Evolutionary conservation across 164 flowering plant species (phyloP).

Genomic region (Berberis thunbergii): DNA sequence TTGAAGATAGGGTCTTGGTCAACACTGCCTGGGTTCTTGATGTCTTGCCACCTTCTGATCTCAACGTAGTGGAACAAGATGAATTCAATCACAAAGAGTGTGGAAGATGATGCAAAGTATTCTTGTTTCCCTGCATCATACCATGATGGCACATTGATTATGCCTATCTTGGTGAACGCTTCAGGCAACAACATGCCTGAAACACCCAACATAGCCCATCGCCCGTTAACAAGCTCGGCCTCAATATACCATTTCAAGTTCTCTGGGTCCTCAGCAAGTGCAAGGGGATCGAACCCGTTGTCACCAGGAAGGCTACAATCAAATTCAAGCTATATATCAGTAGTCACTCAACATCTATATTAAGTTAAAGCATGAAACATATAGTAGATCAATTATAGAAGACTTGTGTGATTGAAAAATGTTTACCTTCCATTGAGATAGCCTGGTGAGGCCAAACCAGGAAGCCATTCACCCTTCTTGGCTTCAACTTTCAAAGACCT

Average conservation of each 20-base stretch:
- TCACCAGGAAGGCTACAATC: slow-evolving; percentile 68
- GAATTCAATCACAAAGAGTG: slow-evolving; percentile 94
- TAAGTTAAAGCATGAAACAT: background rate
- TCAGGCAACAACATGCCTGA: slow-evolving; percentile 93
- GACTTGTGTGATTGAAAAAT: too few species aligned
- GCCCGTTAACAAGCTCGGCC: slow-evolving; percentile 80
- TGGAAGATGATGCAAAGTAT: slow-evolving; percentile 90
- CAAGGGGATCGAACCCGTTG: slow-evolving; percentile 95
- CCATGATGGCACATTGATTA: slow-evolving; percentile 83
- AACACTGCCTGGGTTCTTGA: slow-evolving; percentile 95
- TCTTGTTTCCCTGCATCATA: slow-evolving; percentile 86
- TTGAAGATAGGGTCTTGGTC: slow-evolving; percentile 98
- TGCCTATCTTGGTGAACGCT: slow-evolving; percentile 68
- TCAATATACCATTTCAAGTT: slow-evolving; percentile 85
- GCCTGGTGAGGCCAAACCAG: slow-evolving; percentile 54
- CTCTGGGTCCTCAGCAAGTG: slow-evolving; percentile 93
- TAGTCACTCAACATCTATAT: background rate
- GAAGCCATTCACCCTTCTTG: slow-evolving; percentile 72
- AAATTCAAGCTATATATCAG: background rate
- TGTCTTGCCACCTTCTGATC: slow-evolving; percentile 97
- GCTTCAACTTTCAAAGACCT: slow-evolving; percentile 45
- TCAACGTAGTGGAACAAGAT: slow-evolving; percentile 96
- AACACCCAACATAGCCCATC: slow-evolving; percentile 99
- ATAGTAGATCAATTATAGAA: too few species aligned
- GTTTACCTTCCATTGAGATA: slow-evolving; percentile 59